phyloP scores from a whole-genome alignment of 257 asterid species.

The Penstemon barbatus region DNA sequence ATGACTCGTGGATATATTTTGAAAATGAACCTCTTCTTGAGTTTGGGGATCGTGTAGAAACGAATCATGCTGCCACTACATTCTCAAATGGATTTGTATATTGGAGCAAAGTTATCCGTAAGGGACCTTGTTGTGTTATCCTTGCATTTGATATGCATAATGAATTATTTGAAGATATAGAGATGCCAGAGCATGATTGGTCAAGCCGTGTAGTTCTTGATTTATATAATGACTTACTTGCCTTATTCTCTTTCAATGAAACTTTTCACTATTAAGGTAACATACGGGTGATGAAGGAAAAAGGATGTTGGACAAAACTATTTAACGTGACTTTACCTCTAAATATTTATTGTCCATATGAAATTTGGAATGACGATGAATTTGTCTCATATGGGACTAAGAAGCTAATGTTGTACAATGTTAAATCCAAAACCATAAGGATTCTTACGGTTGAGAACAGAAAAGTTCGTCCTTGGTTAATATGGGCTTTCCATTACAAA shows the following conservation, averaged over 20 bases:
- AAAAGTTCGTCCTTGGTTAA: no score
- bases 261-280: not conserved
- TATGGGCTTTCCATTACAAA: no score
- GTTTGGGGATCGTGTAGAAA: no score
- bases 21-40: no score
- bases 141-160: conserved; percentile 2
- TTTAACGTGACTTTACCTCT: not conserved
- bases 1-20: no score
- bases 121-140: not conserved
- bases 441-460: no score
- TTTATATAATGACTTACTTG: conserved; percentile 2
- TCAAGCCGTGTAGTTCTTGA: not conserved
- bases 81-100: not conserved
- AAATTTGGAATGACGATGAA: not conserved
- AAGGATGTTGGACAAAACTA: not conserved
- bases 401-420: no score
- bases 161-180: not conserved
- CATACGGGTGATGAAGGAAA: conserved; percentile 4
- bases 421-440: no score
- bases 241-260: not conserved
- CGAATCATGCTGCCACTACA: not conserved
- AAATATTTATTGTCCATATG: not conserved
- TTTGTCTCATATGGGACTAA: no score
- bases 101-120: not conserved
- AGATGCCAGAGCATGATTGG: not conserved